Conservation (phyloP, 192 early-diverging fungal species). For the Podila verticillata region DNA sequence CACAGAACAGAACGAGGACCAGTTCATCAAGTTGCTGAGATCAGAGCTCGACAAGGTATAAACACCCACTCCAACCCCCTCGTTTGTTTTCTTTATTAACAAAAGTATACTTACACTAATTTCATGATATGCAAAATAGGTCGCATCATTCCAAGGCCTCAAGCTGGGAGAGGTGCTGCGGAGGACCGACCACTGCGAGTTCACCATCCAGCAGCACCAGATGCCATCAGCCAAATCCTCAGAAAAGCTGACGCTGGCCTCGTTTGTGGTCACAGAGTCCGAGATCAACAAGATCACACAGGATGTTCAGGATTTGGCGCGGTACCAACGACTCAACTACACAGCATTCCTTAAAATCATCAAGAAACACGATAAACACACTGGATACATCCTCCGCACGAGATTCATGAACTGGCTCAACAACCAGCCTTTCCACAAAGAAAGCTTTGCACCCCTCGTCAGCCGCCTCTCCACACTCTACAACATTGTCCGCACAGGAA, state of each 20-base stretch:
- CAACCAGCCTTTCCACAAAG: conserved; percentile 80
- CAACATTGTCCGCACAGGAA: conserved; percentile 73
- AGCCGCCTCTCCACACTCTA: conserved; percentile 88
- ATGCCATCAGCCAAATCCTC: conserved; percentile 38
- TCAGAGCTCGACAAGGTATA: conserved; percentile 89
- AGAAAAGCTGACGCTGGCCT: conserved; percentile 56
- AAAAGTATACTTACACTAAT: background rate
- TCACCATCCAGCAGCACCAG: conserved; percentile 55
- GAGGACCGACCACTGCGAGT: conserved; percentile 73
- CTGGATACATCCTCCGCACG: conserved; percentile 72
- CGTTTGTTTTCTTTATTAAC: too few species aligned
- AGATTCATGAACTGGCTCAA: conserved; percentile 78
- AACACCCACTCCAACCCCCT: background rate
- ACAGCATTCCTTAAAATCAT: conserved; percentile 88
- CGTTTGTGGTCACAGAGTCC: conserved; percentile 62
- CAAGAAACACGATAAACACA: conserved; percentile 97
- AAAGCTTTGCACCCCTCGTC: conserved; percentile 84
- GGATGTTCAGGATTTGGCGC: conserved; percentile 77
- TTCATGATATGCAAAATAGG: conserved; percentile 49
- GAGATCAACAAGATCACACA: conserved; percentile 79
- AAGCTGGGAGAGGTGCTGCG: conserved; percentile 76
- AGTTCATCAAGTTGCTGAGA: conserved; percentile 90
- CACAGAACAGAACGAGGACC: conserved; percentile 84
- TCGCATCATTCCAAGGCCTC: conserved; percentile 74
- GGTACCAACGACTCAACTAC: conserved; percentile 79